Conservation (phyloP, 306 rosid species). For the Vachellia collinsii region DNA sequence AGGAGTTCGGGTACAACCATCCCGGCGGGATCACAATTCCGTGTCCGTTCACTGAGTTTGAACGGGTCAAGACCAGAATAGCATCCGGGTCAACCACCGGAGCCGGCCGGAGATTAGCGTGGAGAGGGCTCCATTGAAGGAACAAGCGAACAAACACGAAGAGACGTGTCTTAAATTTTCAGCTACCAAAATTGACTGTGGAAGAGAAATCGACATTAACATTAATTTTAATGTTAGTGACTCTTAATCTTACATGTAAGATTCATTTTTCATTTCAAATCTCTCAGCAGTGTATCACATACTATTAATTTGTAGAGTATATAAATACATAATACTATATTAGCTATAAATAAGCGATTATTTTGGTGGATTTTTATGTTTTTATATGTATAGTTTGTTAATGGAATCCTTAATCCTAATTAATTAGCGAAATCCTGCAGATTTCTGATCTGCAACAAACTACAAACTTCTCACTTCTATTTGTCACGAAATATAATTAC, state of each 20-base stretch:
- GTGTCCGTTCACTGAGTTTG: conserved; percentile 73
- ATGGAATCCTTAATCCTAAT: too few species aligned
- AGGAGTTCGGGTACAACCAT: conserved; percentile 76
- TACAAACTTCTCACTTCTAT: too few species aligned
- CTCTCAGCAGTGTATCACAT: not conserved
- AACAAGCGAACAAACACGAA: not conserved
- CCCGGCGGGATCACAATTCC: conserved; percentile 90
- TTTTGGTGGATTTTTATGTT: not conserved
- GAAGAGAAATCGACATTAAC: not conserved
- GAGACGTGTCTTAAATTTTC: not conserved
- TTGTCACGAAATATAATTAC: too few species aligned
- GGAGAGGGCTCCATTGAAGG: conserved; percentile 45
- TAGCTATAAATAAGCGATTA: not conserved
- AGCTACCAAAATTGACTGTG: not conserved
- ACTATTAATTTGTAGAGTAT: not conserved
- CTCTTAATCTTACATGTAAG: not conserved
- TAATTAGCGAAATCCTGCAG: too few species aligned
- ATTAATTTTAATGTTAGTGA: not conserved
- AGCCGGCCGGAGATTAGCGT: conserved; percentile 36
- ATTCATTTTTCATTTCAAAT: not conserved
- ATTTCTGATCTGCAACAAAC: too few species aligned
- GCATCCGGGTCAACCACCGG: conserved; percentile 51
- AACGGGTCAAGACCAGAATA: conserved; percentile 72
- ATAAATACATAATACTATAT: not conserved
- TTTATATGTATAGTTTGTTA: not conserved